phyloP scores from a whole-genome alignment of 306 rosid genomes.

The Cicer pinnatifidum region DNA sequence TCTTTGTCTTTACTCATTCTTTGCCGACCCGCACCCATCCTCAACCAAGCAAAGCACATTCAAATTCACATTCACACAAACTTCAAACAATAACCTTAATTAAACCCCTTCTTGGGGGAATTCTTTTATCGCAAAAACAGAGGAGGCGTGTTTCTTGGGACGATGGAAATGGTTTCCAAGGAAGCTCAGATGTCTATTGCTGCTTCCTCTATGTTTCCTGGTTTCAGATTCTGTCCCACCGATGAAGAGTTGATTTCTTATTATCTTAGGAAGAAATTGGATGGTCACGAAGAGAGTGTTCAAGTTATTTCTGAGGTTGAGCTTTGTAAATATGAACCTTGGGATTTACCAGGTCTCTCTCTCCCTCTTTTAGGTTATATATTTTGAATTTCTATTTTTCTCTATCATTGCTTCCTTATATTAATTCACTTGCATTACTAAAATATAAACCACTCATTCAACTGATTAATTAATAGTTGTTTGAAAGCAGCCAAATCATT shows the following conservation, averaged over 20 bases:
- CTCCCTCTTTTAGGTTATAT: not conserved
- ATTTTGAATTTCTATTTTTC: too few relatives aligned
- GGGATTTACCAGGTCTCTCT: slow-evolving; percentile 81
- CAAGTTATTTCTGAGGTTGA: slow-evolving; percentile 84
- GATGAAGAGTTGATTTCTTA: slow-evolving; percentile 85
- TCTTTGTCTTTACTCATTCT: slow-evolving; percentile 36
- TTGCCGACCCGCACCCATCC: slow-evolving; percentile 37
- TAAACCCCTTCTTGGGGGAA: not conserved
- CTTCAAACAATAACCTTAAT: not conserved
- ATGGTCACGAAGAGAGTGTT: slow-evolving; percentile 63
- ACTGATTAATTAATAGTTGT: slow-evolving; percentile 42
- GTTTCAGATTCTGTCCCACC: slow-evolving; percentile 90
- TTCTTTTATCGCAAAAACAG: not conserved
- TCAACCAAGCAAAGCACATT: slow-evolving; percentile 46
- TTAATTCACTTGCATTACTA: too few relatives aligned
- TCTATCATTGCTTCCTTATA: too few relatives aligned
- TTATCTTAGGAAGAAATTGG: slow-evolving; percentile 76
- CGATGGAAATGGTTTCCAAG: slow-evolving; percentile 49
- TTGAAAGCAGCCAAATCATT: slow-evolving; percentile 69
- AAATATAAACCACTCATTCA: too few relatives aligned
- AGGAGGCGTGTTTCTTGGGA: not conserved
- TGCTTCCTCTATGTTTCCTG: slow-evolving; percentile 84
- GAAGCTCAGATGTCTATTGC: slow-evolving; percentile 72
- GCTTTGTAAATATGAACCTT: slow-evolving; percentile 84
- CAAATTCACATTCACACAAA: not conserved